These are phyloP conservation scores for Boletus pseudopeckii DNA, from an alignment of 768 basidiomycete species.

Conservation along the genomic window DNA sequence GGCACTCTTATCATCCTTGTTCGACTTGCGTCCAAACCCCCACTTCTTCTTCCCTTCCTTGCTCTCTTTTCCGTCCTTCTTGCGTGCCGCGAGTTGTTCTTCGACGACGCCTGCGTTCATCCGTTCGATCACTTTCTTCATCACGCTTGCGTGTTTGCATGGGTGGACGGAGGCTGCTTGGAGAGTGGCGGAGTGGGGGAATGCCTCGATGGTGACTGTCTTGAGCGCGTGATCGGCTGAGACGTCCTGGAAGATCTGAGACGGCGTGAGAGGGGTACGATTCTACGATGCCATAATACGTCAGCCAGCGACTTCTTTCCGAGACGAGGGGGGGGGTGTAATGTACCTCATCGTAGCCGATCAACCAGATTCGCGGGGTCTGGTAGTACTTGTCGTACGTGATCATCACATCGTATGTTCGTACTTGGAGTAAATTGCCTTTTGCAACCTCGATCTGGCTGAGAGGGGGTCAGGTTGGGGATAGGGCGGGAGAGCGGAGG, in stretches of 20 bases:
- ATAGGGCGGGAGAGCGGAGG: neutral
- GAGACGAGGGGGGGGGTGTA: neutral
- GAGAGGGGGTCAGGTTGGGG: conserved; percentile 2
- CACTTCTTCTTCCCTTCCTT: conserved; percentile 79
- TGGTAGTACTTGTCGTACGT: conserved; percentile 99
- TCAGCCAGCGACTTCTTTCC: conserved; percentile 1
- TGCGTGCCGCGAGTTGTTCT: conserved; percentile 71
- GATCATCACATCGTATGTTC: conserved; percentile 99
- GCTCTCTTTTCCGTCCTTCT: conserved; percentile 41
- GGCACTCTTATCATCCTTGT: conserved; percentile 48
- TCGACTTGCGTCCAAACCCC: conserved; percentile 71
- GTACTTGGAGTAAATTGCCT: conserved; percentile 86
- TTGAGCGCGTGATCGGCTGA: conserved; percentile 97
- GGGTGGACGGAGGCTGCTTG: conserved; percentile 95
- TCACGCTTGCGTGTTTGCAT: conserved; percentile 97
- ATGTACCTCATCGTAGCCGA: conserved; percentile 92
- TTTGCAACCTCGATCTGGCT: conserved; percentile 67
- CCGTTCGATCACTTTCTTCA: conserved; percentile 99
- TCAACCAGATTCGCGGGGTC: conserved; percentile 95
- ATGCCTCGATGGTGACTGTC: conserved; percentile 97
- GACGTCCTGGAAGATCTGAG: conserved; percentile 96
- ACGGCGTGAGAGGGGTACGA: conserved; percentile 79
- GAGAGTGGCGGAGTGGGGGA: conserved; percentile 87
- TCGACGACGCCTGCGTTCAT: conserved; percentile 90
- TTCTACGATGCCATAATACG: conserved; percentile 47